Base-by-base conservation (phyloP, 129 eudicot species). In the Smallanthus sonchifolius region DNA sequence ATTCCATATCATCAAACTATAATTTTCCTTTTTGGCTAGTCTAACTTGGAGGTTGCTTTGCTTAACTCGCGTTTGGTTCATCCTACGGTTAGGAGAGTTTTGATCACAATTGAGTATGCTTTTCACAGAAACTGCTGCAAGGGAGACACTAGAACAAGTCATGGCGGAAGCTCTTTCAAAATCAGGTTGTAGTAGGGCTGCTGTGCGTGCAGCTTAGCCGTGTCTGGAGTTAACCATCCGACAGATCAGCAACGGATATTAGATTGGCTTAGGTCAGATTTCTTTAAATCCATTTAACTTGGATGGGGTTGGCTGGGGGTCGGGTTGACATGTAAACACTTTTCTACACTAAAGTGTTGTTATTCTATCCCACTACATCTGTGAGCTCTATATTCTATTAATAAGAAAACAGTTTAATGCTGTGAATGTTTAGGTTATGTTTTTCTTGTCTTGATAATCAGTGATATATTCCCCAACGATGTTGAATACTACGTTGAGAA, bases 191-290 rank as follows among this genome's bases (percentile, higher is more conserved):
- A 92, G 90, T 17, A 75, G 95, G 39, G 79, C 83, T 40, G 84
- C 87, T 79, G 98, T 92, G 73, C 86, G 84, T 40, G 98, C 98
- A 48, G 95, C 82, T 84, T 93, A 75, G 93, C 95, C 34, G 95
- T 90, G 62, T 75, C 98, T 17, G 98, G 98, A 62, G 98, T 93
- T 81, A 86, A 93, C 73, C 96, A 93, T 81, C 95, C 90, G n/a
- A 87, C 84, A 30, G 98, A 93, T 81, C 96, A 89, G 86, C 79
- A 90, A 67, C 75, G 91, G 40, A 86, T 90, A 20, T 60, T 89
- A 63, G 79, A 67, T 67, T 93, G 98, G 98, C 86, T 93, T 40
- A 89, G 96, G 98, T 93, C 47, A 73, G 79, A 15, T 62, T 14
- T 34, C 34, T 24, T 10, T 65, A 35, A 45, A 10, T 64, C 32